These are phyloP conservation scores for Penicillium longicatenatum DNA, from an alignment of 495 filamentous ascomycete species.

Conservation along the genomic window DNA sequence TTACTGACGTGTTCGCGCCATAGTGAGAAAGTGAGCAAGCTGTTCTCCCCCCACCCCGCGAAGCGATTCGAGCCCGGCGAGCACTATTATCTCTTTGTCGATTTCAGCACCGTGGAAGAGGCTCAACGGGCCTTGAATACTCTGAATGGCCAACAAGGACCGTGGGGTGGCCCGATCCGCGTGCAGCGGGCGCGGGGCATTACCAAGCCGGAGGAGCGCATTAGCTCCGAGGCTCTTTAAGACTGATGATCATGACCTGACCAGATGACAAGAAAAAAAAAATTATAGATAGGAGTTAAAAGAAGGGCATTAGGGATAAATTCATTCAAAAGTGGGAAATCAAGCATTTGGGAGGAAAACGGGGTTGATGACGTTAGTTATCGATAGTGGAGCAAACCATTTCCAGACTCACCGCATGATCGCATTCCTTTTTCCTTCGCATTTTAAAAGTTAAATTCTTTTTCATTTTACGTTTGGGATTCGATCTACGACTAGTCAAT, in stretches of 20 bases:
- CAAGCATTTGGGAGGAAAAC: neutral
- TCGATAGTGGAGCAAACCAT: conserved; percentile 19
- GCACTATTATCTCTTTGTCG: conserved; percentile 70
- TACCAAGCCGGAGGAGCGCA: conserved; percentile 11
- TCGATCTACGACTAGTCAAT: conserved; percentile 6
- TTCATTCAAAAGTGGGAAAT: neutral
- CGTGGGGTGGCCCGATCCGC: conserved; percentile 50
- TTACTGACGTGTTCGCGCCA: neutral
- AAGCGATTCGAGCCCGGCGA: conserved; percentile 54
- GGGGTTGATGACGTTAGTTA: conserved; percentile 21
- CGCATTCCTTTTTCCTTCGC: neutral
- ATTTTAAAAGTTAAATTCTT: conserved; percentile 5
- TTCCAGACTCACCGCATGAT: conserved; percentile 29
- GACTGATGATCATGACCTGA: neutral
- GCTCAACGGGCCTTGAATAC: conserved; percentile 51
- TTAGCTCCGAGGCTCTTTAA: neutral
- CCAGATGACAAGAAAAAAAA: neutral
- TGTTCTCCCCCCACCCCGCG: conserved; percentile 59
- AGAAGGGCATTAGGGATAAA: neutral
- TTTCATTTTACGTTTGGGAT: conserved; percentile 7
- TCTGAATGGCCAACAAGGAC: conserved; percentile 41
- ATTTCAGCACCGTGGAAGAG: conserved; percentile 58
- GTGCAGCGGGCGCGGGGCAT: conserved; percentile 44
- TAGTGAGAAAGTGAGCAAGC: conserved; percentile 62
- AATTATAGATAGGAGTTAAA: neutral